phyloP scores from a whole-genome alignment of 305 asterid genomes.

The Fraxinus baroniana region DNA sequence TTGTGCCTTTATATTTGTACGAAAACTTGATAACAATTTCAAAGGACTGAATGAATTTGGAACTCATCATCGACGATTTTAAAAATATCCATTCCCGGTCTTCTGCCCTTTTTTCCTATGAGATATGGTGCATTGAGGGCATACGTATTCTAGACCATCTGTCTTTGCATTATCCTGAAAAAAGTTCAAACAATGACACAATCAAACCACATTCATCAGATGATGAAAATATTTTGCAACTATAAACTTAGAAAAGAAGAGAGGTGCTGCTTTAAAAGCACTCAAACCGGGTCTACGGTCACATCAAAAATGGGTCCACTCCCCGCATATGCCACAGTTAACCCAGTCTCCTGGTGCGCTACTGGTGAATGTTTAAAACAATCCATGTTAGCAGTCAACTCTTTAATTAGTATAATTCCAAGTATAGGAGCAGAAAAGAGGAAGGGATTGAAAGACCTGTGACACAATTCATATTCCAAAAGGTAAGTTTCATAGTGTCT shows the following conservation, averaged over 20 bases:
- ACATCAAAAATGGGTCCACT: slow-evolving; percentile 99
- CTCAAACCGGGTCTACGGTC: slow-evolving; percentile 91
- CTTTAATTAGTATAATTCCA: background rate
- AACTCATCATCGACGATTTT: slow-evolving; percentile 13
- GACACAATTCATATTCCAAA: slow-evolving; percentile 93
- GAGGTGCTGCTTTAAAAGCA: slow-evolving; percentile 74
- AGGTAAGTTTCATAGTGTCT: slow-evolving; percentile 95
- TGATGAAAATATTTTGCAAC: background rate
- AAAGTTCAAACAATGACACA: background rate
- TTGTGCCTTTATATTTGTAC: background rate
- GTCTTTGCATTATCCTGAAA: slow-evolving; percentile 94
- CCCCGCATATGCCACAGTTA: slow-evolving; percentile 97
- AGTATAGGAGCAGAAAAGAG: background rate
- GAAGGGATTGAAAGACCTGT: slow-evolving; percentile 46
- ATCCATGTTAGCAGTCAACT: slow-evolving; percentile 28
- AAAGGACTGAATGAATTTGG: slow-evolving; percentile 14
- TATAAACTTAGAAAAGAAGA: background rate
- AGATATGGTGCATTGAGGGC: slow-evolving; percentile 93
- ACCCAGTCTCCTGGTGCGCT: slow-evolving; percentile 99
- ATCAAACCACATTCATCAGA: background rate
- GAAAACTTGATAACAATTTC: background rate
- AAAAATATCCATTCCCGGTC: slow-evolving; percentile 71
- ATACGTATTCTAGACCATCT: slow-evolving; percentile 94
- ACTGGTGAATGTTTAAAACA: slow-evolving; percentile 46
- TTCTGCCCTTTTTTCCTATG: slow-evolving; percentile 73